phyloP scores from a whole-genome alignment of 1,139 yeast species.

The Pneumocystis wakefieldiae region DNA sequence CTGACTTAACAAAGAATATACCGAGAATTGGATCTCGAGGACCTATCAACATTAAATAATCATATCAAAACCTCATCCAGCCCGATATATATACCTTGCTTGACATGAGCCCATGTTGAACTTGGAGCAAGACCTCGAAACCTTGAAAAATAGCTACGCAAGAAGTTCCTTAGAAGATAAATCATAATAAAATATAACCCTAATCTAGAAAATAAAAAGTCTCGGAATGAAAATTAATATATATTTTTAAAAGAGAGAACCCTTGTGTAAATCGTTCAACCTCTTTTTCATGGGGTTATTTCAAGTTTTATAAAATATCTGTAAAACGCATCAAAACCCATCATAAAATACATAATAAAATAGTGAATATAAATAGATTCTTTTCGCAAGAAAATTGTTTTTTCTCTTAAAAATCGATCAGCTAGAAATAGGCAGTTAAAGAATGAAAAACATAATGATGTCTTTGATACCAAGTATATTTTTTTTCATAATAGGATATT shows the following conservation, averaged over 20 bases:
- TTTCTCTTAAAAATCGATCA: neutral
- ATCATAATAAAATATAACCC: neutral
- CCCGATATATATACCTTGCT: neutral
- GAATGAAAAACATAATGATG: neutral
- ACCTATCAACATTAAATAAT: neutral
- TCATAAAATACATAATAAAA: too few species aligned
- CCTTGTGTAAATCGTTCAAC: too few species aligned
- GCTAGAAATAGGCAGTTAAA: neutral
- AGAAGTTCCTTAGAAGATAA: neutral
- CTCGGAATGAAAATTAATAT: neutral
- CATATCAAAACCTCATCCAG: neutral
- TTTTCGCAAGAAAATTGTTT: neutral
- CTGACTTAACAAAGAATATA: neutral
- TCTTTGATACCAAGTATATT: neutral
- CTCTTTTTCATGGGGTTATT: too few species aligned
- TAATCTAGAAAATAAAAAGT: too few species aligned
- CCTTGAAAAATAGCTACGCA: neutral
- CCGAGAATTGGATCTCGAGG: neutral
- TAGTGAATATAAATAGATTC: too few species aligned
- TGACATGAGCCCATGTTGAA: neutral
- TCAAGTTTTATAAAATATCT: too few species aligned
- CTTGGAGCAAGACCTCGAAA: neutral
- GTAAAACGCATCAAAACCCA: too few species aligned
- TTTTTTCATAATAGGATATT: neutral
- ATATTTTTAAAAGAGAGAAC: neutral